Base-by-base conservation (phyloP, 768 basidiomycete genomes). In the Leccinellum rugosiceps region DNA sequence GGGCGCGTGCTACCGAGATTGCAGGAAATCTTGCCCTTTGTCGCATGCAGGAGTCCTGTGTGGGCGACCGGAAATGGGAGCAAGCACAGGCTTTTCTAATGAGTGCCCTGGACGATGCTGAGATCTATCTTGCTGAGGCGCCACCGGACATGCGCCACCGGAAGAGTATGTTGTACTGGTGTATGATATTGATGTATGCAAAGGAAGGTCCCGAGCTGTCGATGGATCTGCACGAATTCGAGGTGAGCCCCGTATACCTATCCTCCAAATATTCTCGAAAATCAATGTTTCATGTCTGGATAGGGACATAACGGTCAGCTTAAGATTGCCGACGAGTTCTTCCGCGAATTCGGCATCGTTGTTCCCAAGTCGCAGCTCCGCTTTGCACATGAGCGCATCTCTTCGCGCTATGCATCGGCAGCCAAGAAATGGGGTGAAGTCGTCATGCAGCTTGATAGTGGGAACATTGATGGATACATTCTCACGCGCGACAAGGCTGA, bases 141-240 rank as follows among this genome's bases (percentile, higher is more conserved):
- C 83, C 85, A 0, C 85, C 85, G 0, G 85, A 86, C 60, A 80
- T 81, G 52, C 73, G 82, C 14, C 76, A 84, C 62, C 82, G 83
- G 78, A 80, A 79, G 68, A 79, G 77, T 32, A 78, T 85, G 4
- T 62, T 81, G 30, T 82, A 82, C 62, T 84, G 84, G 83, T 78
- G 79, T 63, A 78, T 83, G 15, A 61, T 85, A n/a, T 71, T 85
- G 19, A 79, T 76, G 8, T 68, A 86, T 19, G 71, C 78, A 9
- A 73, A 83, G 32, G 76, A 75, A 31, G 84, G 83, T 7, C 73
- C 77, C 1, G 76, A 82, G 30, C 64, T 83, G 25, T 78, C 77
- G 53, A 56, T 67, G 0, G 78, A 83, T 61, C 68, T 87, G 47
- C 62, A 61, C 6, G 83, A 86, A 55, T 62, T 87, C 6, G 65